These are phyloP conservation scores for Metschnikowia arizonensis DNA, from an alignment of 805 yeast genomes.

Conservation along the genomic window DNA sequence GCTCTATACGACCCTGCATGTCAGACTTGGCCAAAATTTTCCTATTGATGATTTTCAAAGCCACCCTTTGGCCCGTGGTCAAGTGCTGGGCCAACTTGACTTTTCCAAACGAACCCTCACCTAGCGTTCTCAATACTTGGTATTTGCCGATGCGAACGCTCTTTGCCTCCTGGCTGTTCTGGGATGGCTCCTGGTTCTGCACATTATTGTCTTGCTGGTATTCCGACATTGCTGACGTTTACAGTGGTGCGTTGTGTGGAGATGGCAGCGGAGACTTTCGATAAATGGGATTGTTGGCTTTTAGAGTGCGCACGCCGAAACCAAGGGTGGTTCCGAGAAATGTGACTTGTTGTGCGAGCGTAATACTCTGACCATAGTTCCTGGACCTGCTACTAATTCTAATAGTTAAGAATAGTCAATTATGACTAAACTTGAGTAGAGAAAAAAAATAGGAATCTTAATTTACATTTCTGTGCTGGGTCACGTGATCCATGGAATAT, in stretches of 20 bases:
- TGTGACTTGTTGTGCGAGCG: not conserved
- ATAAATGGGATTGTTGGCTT: constrained; percentile 1
- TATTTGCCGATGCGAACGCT: constrained; percentile 76
- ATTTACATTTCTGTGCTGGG: too few species aligned
- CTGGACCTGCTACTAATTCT: not conserved
- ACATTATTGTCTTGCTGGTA: constrained; percentile 9
- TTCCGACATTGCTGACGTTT: constrained; percentile 11
- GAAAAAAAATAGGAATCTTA: too few species aligned
- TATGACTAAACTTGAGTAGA: too few species aligned
- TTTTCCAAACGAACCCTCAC: constrained; percentile 96
- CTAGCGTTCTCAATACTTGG: constrained; percentile 86
- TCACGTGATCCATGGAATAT: too few species aligned
- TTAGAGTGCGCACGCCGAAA: constrained; percentile 6
- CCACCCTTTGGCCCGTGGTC: constrained; percentile 88
- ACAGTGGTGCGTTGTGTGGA: constrained; percentile 1
- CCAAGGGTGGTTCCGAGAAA: not conserved
- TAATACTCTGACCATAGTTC: not conserved
- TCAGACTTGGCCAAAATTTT: constrained; percentile 90
- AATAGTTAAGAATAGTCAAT: too few species aligned
- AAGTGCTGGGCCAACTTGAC: constrained; percentile 88
- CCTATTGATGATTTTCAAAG: constrained; percentile 86
- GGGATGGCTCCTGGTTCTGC: not conserved
- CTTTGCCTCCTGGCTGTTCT: constrained; percentile 23
- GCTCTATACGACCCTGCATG: constrained; percentile 94
- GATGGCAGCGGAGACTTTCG: constrained; percentile 1